Evolutionary conservation across 495 filamentous ascomycete genomes (phyloP).

Genomic region (Annulohypoxylon moriforme): DNA sequence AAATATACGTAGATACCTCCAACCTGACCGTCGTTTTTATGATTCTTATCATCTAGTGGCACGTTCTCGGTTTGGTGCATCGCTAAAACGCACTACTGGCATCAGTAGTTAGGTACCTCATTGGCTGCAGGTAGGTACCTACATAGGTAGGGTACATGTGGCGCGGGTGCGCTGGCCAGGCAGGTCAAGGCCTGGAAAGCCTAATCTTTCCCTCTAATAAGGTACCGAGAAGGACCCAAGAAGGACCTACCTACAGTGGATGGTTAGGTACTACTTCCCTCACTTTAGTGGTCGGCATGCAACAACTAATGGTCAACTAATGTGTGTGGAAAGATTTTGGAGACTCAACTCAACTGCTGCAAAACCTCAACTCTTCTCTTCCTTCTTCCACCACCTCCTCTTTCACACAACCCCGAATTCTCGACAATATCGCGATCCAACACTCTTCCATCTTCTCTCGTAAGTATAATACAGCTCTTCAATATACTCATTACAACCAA

Average conservation of each 20-base stretch:
- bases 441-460: conserved; percentile 40
- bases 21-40: conserved; percentile 21
- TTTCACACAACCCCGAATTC: conserved; percentile 48
- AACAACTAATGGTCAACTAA: conserved; percentile 49
- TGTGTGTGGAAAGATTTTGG: conserved; percentile 47
- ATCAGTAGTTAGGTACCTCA: conserved; percentile 29
- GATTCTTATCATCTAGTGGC: conserved; percentile 29
- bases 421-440: conserved; percentile 45
- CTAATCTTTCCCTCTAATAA: background rate
- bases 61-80: conserved; percentile 43
- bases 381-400: conserved; percentile 51
- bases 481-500: conserved; percentile 18
- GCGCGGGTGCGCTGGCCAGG: conserved; percentile 36
- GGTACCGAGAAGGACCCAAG: conserved; percentile 14
- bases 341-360: conserved; percentile 42
- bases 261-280: conserved; percentile 16
- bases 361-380: conserved; percentile 52
- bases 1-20: conserved; percentile 7
- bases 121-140: conserved; percentile 11
- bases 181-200: background rate
- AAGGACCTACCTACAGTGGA: conserved; percentile 9
- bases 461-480: conserved; percentile 38
- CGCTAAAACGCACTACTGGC: conserved; percentile 41
- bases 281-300: conserved; percentile 36
- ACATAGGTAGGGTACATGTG: conserved; percentile 10